These are phyloP conservation scores for Rhododendron griersonianum DNA, from an alignment of 148 eudicot species.

Conservation along the genomic window DNA sequence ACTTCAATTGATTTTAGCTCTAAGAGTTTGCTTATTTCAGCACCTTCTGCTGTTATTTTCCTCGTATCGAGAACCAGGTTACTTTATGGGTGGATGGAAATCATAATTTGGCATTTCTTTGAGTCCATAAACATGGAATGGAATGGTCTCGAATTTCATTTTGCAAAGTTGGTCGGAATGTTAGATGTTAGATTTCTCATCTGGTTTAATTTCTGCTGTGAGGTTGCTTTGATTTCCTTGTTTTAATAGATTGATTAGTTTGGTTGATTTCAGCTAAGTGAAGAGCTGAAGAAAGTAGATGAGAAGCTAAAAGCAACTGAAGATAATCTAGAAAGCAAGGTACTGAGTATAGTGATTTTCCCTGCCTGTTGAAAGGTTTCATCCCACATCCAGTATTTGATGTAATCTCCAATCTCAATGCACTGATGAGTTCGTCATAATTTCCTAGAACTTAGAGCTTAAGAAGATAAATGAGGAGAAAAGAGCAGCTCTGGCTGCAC, in stretches of 20 bases:
- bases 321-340: slow-evolving; percentile 88
- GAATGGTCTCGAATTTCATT: neutral
- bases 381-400: neutral
- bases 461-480: slow-evolving; percentile 87
- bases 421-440: slow-evolving; percentile 11
- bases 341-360: slow-evolving; percentile 16
- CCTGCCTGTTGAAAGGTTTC: neutral
- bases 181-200: neutral
- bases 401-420: slow-evolving; percentile 1
- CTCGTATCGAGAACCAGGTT: neutral
- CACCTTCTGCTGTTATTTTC: neutral
- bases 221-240: neutral
- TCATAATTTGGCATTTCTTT: neutral
- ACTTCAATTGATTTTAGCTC: slow-evolving; percentile 14
- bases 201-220: neutral
- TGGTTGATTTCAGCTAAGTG: slow-evolving; percentile 48
- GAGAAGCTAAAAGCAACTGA: slow-evolving; percentile 78
- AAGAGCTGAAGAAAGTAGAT: slow-evolving; percentile 67
- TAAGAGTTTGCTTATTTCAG: neutral
- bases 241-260: neutral
- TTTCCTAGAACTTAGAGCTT: slow-evolving; percentile 74
- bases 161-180: neutral
- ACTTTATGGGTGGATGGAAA: neutral
- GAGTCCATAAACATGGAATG: neutral
- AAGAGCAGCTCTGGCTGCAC: slow-evolving; percentile 82